phyloP scores from a whole-genome alignment of 169 alveolate genomes.

The Blepharisma undulans region DNA sequence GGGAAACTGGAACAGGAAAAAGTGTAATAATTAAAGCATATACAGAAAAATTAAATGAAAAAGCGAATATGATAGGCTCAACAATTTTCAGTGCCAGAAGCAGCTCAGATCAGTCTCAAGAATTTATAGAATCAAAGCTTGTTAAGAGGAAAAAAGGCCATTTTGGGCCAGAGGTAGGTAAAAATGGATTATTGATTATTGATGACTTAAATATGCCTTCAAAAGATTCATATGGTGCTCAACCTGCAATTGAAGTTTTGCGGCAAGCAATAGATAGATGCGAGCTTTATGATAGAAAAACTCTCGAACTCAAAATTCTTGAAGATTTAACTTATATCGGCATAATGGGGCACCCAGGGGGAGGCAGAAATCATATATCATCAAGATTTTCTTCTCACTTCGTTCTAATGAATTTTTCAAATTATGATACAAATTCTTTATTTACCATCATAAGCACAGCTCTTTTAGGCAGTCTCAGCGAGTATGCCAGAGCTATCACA shows the following conservation, averaged over 20 bases:
- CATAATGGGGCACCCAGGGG: slow-evolving; percentile 79
- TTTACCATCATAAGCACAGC: slow-evolving; percentile 65
- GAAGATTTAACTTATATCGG: slow-evolving; percentile 69
- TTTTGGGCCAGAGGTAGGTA: slow-evolving; percentile 82
- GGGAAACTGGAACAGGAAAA: slow-evolving; percentile 90
- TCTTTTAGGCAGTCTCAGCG: slow-evolving; percentile 65
- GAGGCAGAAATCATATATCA: slow-evolving; percentile 74
- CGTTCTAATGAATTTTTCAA: slow-evolving; percentile 64
- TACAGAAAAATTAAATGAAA: slow-evolving; percentile 62
- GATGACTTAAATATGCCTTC: slow-evolving; percentile 92
- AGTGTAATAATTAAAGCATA: slow-evolving; percentile 81
- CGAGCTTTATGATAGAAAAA: slow-evolving; percentile 77
- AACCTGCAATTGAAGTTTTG: slow-evolving; percentile 87
- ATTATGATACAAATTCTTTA: slow-evolving; percentile 65
- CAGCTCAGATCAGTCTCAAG: slow-evolving; percentile 74
- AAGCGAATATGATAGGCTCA: slow-evolving; percentile 62
- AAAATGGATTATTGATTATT: slow-evolving; percentile 81
- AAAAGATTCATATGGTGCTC: slow-evolving; percentile 87
- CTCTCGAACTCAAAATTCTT: slow-evolving; percentile 70
- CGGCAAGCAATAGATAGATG: slow-evolving; percentile 79
- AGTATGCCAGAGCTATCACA: slow-evolving; percentile 50
- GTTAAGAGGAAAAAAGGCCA: slow-evolving; percentile 87
- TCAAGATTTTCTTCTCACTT: slow-evolving; percentile 77
- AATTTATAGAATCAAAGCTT: slow-evolving; percentile 89
- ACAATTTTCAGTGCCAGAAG: slow-evolving; percentile 92